phyloP scores from a whole-genome alignment of 768 basidiomycete genomes.

The Termitomyces sp. region DNA sequence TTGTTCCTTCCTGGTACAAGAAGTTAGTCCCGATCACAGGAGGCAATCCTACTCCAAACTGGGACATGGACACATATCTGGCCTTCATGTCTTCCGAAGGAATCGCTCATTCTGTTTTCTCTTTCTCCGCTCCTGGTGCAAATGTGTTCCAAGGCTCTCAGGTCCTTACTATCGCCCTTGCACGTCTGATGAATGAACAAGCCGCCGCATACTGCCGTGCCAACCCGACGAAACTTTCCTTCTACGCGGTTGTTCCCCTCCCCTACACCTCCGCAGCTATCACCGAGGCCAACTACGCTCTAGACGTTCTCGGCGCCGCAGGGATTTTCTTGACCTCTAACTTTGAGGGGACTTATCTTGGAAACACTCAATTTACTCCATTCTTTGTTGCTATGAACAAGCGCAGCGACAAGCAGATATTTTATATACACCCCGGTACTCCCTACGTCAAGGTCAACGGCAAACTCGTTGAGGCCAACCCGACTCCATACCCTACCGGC shows the following conservation, averaged over 20 bases:
- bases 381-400: conserved; percentile 28
- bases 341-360: conserved; percentile 28
- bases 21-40: conserved; percentile 20
- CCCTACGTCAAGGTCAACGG: conserved; percentile 22
- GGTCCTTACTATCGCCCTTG: conserved; percentile 23
- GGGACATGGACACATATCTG: conserved; percentile 22
- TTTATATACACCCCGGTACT: conserved; percentile 26
- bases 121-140: conserved; percentile 27
- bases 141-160: conserved; percentile 24
- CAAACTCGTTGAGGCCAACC: conserved; percentile 25
- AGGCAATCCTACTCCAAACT: conserved; percentile 24
- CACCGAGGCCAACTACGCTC: conserved; percentile 24
- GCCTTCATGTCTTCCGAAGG: conserved; percentile 27
- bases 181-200: conserved; percentile 31
- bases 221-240: conserved; percentile 22
- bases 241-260: conserved; percentile 29
- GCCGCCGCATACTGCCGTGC: conserved; percentile 25
- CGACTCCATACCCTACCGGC: conserved; percentile 25
- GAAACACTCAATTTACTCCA: conserved; percentile 19
- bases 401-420: conserved; percentile 19
- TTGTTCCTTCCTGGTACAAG: conserved; percentile 27
- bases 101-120: conserved; percentile 22
- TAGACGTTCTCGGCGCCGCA: conserved; percentile 25
- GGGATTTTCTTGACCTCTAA: conserved; percentile 27
- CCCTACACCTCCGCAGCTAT: conserved; percentile 28